Conservation (phyloP, 306 rosid species). For the Astragalus membranaceus region DNA sequence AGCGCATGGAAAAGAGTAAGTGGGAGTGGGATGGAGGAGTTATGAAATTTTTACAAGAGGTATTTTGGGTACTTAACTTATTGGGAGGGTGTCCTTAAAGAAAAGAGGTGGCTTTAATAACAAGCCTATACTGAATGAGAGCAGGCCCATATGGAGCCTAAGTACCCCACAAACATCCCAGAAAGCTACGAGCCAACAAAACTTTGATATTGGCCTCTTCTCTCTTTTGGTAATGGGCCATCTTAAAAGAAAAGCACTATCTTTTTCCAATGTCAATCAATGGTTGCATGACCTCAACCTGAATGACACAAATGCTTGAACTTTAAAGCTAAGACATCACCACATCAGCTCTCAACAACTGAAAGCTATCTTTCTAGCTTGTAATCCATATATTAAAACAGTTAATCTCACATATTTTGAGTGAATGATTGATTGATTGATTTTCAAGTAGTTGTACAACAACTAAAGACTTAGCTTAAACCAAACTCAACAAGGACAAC, state of each 20-base stretch:
- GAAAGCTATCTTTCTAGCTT: slow-evolving; percentile 16
- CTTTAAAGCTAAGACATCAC: slow-evolving; percentile 42
- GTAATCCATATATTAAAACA: not conserved
- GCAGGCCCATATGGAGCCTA: too few species aligned
- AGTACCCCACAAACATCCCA: too few species aligned
- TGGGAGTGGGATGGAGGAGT: too few species aligned
- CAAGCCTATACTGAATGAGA: too few species aligned
- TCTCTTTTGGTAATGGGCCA: not conserved
- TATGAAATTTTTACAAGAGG: too few species aligned
- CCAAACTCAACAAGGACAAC: slow-evolving; percentile 35
- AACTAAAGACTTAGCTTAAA: slow-evolving; percentile 25
- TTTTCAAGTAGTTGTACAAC: not conserved
- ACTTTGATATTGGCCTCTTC: not conserved
- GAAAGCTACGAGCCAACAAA: not conserved
- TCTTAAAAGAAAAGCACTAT: not conserved
- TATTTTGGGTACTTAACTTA: too few species aligned
- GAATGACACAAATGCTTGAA: slow-evolving; percentile 11
- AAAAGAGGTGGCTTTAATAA: too few species aligned
- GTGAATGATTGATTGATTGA: slow-evolving; percentile 2
- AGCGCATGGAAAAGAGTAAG: too few species aligned
- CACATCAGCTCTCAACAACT: slow-evolving; percentile 30
- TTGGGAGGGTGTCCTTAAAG: too few species aligned
- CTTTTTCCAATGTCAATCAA: not conserved
- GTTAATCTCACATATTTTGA: not conserved
- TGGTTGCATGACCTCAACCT: not conserved